Percentiles rank a stretch among this genome's conserved stretches.
phyloP scores from a whole-genome alignment of 805 yeast genomes.

The Candida qinlingensis region DNA sequence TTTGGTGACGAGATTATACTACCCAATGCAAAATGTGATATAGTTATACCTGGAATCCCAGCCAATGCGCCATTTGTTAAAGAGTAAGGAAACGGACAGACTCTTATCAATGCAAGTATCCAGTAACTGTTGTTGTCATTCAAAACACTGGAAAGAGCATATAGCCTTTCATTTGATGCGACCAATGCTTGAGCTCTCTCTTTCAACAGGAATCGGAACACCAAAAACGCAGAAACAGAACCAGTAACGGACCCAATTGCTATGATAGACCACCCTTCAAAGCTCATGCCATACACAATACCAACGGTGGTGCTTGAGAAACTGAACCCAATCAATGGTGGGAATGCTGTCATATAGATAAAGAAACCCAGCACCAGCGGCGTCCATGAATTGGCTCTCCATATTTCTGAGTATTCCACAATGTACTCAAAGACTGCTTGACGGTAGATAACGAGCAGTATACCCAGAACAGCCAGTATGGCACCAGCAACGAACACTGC shows the following conservation, averaged over 20 bases:
- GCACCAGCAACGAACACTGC: background rate
- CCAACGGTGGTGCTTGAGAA: slow-evolving; percentile 65
- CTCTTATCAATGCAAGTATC: slow-evolving; percentile 63
- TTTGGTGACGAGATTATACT: slow-evolving; percentile 79
- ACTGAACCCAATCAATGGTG: slow-evolving; percentile 85
- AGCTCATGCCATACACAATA: slow-evolving; percentile 72
- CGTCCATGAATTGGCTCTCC: slow-evolving; percentile 28
- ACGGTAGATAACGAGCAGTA: slow-evolving; percentile 14
- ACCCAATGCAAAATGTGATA: slow-evolving; percentile 61
- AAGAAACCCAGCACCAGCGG: slow-evolving; percentile 42
- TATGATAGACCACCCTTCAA: slow-evolving; percentile 71
- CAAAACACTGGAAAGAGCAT: slow-evolving; percentile 69
- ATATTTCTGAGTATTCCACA: slow-evolving; percentile 22
- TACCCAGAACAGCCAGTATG: slow-evolving; percentile 3
- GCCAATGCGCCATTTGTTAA: slow-evolving; percentile 90
- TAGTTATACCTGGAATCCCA: slow-evolving; percentile 70
- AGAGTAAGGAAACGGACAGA: slow-evolving; percentile 93
- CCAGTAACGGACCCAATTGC: slow-evolving; percentile 68
- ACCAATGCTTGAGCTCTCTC: slow-evolving; percentile 58
- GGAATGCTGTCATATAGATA: slow-evolving; percentile 71
- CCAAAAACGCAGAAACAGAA: slow-evolving; percentile 65
- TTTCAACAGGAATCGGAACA: slow-evolving; percentile 55
- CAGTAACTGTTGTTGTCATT: slow-evolving; percentile 64
- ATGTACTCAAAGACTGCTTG: slow-evolving; percentile 14
- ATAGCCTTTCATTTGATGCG: slow-evolving; percentile 54